Evolutionary conservation across 257 asterid species (phyloP).

Genomic region (Solanum ahanhuiri): DNA sequence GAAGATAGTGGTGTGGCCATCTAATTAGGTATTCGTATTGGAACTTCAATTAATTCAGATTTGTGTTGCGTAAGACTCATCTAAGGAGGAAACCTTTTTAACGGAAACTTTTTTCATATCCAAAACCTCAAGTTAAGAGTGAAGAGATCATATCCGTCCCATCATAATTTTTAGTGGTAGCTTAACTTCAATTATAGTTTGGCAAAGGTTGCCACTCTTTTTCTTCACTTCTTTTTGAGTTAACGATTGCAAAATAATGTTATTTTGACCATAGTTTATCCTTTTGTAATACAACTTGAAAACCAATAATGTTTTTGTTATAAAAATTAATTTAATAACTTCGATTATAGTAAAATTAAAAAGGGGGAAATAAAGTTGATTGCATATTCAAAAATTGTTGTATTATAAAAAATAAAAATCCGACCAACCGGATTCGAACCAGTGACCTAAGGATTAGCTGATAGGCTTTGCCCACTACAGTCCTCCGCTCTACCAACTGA

Average conservation of each 20-base stretch:
- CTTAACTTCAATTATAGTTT: background rate
- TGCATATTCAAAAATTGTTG: background rate
- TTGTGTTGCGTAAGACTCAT: accelerated
- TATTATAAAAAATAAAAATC: background rate
- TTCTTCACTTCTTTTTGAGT: background rate
- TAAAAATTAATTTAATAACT: background rate
- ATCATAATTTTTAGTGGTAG: background rate
- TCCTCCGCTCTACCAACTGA: slow-evolving; percentile 6
- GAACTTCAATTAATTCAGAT: background rate
- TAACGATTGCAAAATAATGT: background rate
- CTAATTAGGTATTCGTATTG: background rate
- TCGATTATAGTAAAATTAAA: background rate
- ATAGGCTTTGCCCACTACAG: background rate
- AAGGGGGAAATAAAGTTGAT: too few relatives aligned
- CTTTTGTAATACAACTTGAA: background rate
- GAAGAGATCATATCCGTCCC: background rate
- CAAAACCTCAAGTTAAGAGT: background rate
- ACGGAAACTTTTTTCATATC: background rate
- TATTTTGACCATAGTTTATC: background rate
- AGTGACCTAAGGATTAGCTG: background rate
- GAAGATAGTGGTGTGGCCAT: background rate
- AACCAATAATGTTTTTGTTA: background rate
- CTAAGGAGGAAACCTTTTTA: background rate
- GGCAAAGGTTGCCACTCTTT: background rate
- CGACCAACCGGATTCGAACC: slow-evolving; percentile 10